Base-by-base conservation (phyloP, 2,329 filamentous ascomycete species). In the Alternaria conjuncta region DNA sequence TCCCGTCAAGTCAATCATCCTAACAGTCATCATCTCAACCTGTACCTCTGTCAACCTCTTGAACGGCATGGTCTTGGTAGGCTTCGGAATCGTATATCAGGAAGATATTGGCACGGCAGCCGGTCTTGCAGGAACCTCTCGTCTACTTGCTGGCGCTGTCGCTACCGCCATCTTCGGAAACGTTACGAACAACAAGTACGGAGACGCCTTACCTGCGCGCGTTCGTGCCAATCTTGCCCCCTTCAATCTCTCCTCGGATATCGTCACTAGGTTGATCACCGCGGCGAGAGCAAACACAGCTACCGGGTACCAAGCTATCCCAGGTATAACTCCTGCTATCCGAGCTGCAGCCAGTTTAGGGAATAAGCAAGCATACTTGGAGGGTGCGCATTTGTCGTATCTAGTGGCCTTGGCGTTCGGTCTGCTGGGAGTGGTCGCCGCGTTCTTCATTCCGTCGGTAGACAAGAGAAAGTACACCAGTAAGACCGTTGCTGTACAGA, bases 341-440 rank as follows among this genome's bases (percentile, higher is more conserved):
- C 64, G 67, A 28, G 72, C 72, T 5, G 75, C 74, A 8, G 72
- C 73, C 8, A 64, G 51, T 6, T 46, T 75, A 9, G 72, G 65
- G 3, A 75, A 77, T 28, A 75, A 74, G 55, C 58, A 77, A 56
- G 73, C 75, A 5, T 76, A 77, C 57, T 59, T 77, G 0, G 56
- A 68, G 8, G 75, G 69, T 0, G 71, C 71, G 4, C 71, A 74
- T 60, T 43, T 77, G 20, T 64, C 63, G 4, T 78, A 77, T 57
- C 62, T 74, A n/a, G 75, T 77, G 13, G 75, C 75, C 4, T 54
- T 78, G n/a, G 75, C 73, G 5, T 78, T 78, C 55, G 75, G 75
- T 6, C 46, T 73, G 20, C 57, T 66, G 6, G 75, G 71, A 47
- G 71, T 73, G 12, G 64, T 76, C 32, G 69, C 72, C 2, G 73